Evolutionary conservation across 352 stramenopile species (phyloP), one percentile per base, ranked within the genome.

Genomic region (Globisporangium rhizosaccharum): DNA sequence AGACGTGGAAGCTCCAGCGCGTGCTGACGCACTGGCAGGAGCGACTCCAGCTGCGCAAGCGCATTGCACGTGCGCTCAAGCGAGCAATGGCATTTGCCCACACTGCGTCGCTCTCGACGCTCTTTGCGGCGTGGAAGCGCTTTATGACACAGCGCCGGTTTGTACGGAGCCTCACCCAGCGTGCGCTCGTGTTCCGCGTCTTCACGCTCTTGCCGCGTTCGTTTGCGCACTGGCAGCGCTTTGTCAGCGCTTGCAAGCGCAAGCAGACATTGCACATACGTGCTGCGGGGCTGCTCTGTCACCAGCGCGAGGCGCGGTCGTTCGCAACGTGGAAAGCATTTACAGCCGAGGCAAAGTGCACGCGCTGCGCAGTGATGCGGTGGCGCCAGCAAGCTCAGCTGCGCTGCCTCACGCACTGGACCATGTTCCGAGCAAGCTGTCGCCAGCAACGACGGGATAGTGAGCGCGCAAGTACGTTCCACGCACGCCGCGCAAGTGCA

Each of bases 121-220:
- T 65, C 9, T 71, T 82, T 23, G n/a, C 33, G 0, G 59, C 48
- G 26, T 88, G 78, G 78, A 67, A 46, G 17, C 51, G 28, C 15
- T 76, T 76, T 44, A 25, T 61, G 9, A n/a, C 15, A 0, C 28
- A 57, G 28, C 54, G 61, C 8, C 44, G 30, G 5, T 53, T 78
- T 2, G 53, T 44, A 2, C 44, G 51, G 12, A 15, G 52, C 0
- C 67, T 84, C 7, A 54, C 65, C 47, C 46, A 82, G 12, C 79
- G 79, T 18, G 78, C 78, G 2, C 4, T 51, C 10, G 72, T 70
- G 0, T 86, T 83, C 42, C 72, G 67, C 1, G 69, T 73, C 8
- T 76, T 82, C n/a, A 67, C 61, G 10, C 5, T 80, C 0, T 50
- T 84, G 1, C 72, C 72, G 0, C 49, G 56, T 15, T 57, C 63